Percentiles rank a stretch among this genome's conserved stretches.
phyloP scores from a whole-genome alignment of 2,329 filamentous ascomycete species.

The Geoglossum cookeanum region DNA sequence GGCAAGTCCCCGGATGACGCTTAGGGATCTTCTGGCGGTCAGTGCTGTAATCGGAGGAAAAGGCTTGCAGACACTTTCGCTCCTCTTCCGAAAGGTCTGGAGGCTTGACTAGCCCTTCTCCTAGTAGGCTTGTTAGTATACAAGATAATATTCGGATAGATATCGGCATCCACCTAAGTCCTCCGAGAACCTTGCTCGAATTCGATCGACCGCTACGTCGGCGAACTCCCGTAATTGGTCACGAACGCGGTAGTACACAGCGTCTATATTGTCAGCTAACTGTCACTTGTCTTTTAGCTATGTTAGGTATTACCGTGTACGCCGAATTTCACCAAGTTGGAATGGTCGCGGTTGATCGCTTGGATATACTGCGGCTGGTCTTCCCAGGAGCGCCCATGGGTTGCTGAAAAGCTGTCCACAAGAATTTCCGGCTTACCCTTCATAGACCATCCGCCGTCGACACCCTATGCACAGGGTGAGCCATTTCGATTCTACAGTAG shows the following conservation, averaged over 20 bases:
- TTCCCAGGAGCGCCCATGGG: background rate
- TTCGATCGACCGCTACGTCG: background rate
- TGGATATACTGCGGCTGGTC: background rate
- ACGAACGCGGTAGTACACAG: background rate
- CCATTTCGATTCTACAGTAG: too few species aligned
- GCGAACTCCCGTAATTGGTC: background rate
- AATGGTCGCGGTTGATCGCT: background rate
- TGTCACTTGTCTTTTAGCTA: too few species aligned
- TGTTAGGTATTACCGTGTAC: background rate
- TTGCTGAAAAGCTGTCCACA: background rate
- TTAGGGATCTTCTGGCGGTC: background rate
- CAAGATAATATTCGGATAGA: too few species aligned
- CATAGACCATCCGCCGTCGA: background rate
- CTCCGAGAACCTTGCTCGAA: background rate
- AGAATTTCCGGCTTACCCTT: background rate
- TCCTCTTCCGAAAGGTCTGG: background rate
- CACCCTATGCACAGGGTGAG: too few species aligned
- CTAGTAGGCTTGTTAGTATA: too few species aligned
- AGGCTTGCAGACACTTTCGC: background rate
- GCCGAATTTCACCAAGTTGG: background rate
- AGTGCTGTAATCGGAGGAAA: background rate
- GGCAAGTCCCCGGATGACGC: background rate
- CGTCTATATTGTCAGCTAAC: background rate
- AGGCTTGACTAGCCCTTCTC: background rate
- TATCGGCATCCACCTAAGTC: too few species aligned